Percentiles rank a stretch among this genome's conserved stretches.
Conservation (phyloP, 106 monocot genomes). For the Iris macrosiphon region DNA sequence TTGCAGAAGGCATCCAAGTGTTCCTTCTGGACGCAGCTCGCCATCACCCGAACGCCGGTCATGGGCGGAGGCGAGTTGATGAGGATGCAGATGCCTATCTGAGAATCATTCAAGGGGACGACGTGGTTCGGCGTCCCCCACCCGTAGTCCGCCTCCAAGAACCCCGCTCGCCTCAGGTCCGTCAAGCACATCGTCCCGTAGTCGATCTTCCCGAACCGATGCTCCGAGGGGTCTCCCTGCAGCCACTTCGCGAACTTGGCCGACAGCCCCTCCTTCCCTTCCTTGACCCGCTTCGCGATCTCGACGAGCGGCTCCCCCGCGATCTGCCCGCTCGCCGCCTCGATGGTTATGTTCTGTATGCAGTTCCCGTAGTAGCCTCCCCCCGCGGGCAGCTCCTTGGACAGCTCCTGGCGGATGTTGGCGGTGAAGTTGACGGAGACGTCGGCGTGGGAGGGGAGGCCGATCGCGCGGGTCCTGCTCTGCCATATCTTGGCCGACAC, state of each 20-base stretch:
- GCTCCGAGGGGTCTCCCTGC: slow-evolving; percentile 24
- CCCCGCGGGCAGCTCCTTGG: neutral
- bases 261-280: slow-evolving; percentile 30
- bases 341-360: slow-evolving; percentile 29
- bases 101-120: slow-evolving; percentile 28
- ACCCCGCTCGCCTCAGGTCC: slow-evolving; percentile 45
- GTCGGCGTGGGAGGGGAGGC: no score
- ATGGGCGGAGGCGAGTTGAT: slow-evolving; percentile 6
- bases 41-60: neutral
- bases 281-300: slow-evolving; percentile 27
- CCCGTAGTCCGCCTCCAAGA: slow-evolving; percentile 41
- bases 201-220: slow-evolving; percentile 19
- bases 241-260: slow-evolving; percentile 28
- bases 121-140: slow-evolving; percentile 43
- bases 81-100: slow-evolving; percentile 30
- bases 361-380: slow-evolving; percentile 44
- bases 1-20: neutral
- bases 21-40: slow-evolving; percentile 1
- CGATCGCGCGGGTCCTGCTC: neutral
- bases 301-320: slow-evolving; percentile 14
- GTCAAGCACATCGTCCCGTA: slow-evolving; percentile 31
- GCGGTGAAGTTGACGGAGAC: neutral
- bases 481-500: slow-evolving; percentile 12
- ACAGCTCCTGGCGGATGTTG: neutral
- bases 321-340: slow-evolving; percentile 10